Base-by-base conservation (phyloP, 2,329 filamentous ascomycete genomes). In the Sarocladiaceae sp. region DNA sequence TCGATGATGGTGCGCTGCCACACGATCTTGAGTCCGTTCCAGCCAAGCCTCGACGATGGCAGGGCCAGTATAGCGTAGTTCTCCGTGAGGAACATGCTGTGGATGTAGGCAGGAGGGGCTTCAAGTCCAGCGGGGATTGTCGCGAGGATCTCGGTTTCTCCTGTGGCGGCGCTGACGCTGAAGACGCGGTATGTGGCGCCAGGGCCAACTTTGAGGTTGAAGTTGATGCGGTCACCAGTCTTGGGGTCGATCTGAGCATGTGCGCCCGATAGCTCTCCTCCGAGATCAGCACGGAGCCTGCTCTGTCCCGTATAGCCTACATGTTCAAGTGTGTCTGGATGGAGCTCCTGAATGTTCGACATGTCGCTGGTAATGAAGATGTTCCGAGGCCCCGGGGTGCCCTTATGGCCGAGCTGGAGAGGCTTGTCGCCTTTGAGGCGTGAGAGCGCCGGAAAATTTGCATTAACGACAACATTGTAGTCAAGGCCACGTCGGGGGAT, bases 181-280 rank as follows among this genome's bases (percentile, higher is more conserved):
- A 90, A 93, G 13, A 93, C 57, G 13, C 83, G 79, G 57, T 91
- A 93, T 0, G 70, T 78, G 1, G 76, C 60, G 0, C 56, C 58
- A 0, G 58, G 62, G 0, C 80, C 81, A 15, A 86, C 59, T 0
- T 80, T 72, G n/a, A 90, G 74, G 55, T 94, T 94, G 65, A 78
- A 91, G 63, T 93, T 94, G 71, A 78, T 91, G 6, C 86, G 57
- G 50, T 93, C 86, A 6, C 88, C 87, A 0, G 82, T 89, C 0
- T 64, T 61, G 0, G 83, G 84, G 57, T 93, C 86, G 1, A 76
- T 74, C 45, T 83, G 80, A 0, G 83, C 78, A 58, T 94, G 88
- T 0, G 88, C 78, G 31, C 77, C 82, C 2, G 83, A 82, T 12
- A 86, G 58, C 1, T 73, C 76, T 0, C 88, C 88, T 11, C 68